Conservation (phyloP, 169 alveolate species). For the Plasmodium chabaudi region DNA sequence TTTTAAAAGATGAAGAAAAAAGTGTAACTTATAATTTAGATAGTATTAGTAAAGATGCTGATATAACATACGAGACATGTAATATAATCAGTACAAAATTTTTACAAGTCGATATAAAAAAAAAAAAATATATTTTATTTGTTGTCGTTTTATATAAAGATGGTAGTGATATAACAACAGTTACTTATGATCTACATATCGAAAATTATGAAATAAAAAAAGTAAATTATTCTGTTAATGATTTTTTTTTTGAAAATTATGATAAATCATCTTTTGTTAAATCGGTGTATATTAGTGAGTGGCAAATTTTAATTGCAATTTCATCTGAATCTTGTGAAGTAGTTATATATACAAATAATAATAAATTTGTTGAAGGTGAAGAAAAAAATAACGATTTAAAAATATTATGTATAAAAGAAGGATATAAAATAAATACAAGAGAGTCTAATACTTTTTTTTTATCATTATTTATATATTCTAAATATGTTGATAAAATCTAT, state of each 20-base stretch:
- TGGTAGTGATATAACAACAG: constrained; percentile 34
- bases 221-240: constrained; percentile 69
- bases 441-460: constrained; percentile 53
- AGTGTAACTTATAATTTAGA: constrained; percentile 19
- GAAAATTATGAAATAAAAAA: constrained; percentile 49
- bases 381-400: constrained; percentile 13
- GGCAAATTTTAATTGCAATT: constrained; percentile 34
- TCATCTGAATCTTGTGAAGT: constrained; percentile 74
- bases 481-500: constrained; percentile 73
- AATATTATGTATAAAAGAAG: constrained; percentile 67
- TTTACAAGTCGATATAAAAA: constrained; percentile 33
- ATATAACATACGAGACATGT: constrained; percentile 28
- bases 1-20: constrained; percentile 35
- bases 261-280: constrained; percentile 15
- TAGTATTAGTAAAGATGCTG: constrained; percentile 30
- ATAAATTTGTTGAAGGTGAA: not conserved
- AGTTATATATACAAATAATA: constrained; percentile 39
- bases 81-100: constrained; percentile 66
- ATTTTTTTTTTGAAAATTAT: constrained; percentile 65
- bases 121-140: constrained; percentile 21
- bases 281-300: constrained; percentile 55
- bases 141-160: constrained; percentile 56
- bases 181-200: constrained; percentile 63
- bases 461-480: constrained; percentile 61
- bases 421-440: constrained; percentile 74